phyloP scores from a whole-genome alignment of 305 asterid genomes.

The Petunia hybrid region DNA sequence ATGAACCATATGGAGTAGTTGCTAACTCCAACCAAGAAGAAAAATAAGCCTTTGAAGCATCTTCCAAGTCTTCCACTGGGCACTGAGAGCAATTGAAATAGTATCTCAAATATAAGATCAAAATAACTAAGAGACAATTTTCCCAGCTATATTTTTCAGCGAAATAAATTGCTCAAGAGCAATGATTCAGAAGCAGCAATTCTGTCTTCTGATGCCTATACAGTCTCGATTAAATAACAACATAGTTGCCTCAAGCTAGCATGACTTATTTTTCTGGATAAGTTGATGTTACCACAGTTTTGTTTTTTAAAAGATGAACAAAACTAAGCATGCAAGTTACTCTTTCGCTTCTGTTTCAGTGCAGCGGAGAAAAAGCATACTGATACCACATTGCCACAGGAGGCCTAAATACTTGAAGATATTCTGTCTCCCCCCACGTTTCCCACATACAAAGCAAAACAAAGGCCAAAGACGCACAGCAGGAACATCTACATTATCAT shows the following conservation, averaged over 20 bases:
- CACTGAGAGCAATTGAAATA: constrained; percentile 59
- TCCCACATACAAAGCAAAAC: background rate
- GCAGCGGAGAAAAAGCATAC: background rate
- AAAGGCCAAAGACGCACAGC: background rate
- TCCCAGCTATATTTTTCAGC: background rate
- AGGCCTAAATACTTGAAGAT: constrained; percentile 13
- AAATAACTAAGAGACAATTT: constrained; percentile 14
- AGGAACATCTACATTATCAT: background rate
- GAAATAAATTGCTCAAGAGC: background rate
- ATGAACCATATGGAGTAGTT: constrained; percentile 92
- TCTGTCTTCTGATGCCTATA: background rate
- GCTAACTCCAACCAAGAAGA: constrained; percentile 92
- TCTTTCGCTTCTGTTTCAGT: constrained; percentile 22
- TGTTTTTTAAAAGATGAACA: background rate
- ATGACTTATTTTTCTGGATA: background rate
- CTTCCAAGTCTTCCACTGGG: constrained; percentile 79
- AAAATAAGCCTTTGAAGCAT: constrained; percentile 79
- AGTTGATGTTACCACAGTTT: constrained; percentile 2
- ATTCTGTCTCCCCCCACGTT: background rate
- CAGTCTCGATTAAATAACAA: constrained; percentile 2
- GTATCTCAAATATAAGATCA: constrained; percentile 29
- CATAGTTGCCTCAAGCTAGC: background rate
- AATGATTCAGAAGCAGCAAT: constrained; percentile 24
- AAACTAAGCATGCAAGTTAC: background rate
- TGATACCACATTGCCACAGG: background rate